phyloP scores from a whole-genome alignment of 2,329 filamentous ascomycete species.

The Nemania diffusa region DNA sequence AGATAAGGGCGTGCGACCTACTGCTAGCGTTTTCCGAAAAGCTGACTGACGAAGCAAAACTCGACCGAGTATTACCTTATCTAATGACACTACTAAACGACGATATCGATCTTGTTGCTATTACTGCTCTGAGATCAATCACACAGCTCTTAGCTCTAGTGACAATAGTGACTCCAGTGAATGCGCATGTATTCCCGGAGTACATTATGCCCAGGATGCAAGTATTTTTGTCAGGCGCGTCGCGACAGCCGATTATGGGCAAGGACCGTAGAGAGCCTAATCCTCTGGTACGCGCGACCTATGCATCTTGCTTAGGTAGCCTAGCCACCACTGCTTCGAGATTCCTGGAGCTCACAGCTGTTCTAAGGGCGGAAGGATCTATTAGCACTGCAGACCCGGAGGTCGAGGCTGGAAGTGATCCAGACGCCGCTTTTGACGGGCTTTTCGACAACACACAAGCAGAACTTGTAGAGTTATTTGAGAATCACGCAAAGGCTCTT shows the following conservation, averaged over 20 bases:
- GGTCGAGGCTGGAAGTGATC: slow-evolving; percentile 75
- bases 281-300: slow-evolving; percentile 84
- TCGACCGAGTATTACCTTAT: slow-evolving; percentile 93
- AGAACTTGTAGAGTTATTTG: slow-evolving; percentile 85
- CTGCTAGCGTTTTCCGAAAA: slow-evolving; percentile 91
- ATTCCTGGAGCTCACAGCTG: slow-evolving; percentile 91
- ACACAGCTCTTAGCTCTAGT: slow-evolving; percentile 91
- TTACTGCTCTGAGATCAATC: slow-evolving; percentile 85
- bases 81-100: slow-evolving; percentile 85
- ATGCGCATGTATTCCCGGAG: slow-evolving; percentile 75
- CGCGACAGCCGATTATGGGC: slow-evolving; percentile 49
- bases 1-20: slow-evolving; percentile 89
- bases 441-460: slow-evolving; percentile 88
- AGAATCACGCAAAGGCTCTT: slow-evolving; percentile 86
- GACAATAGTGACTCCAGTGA: slow-evolving; percentile 82
- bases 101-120: slow-evolving; percentile 82
- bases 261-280: slow-evolving; percentile 63
- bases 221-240: slow-evolving; percentile 59
- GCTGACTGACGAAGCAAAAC: slow-evolving; percentile 92
- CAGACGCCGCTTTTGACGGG: slow-evolving; percentile 78
- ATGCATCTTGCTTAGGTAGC: slow-evolving; percentile 90
- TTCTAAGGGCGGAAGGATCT: slow-evolving; percentile 83
- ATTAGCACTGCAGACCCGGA: slow-evolving; percentile 81
- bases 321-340: slow-evolving; percentile 85
- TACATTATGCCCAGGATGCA: slow-evolving; percentile 75